Evolutionary conservation across 75 land plant genomes (phyloP).

Genomic region (Pinus tabuliformis): DNA sequence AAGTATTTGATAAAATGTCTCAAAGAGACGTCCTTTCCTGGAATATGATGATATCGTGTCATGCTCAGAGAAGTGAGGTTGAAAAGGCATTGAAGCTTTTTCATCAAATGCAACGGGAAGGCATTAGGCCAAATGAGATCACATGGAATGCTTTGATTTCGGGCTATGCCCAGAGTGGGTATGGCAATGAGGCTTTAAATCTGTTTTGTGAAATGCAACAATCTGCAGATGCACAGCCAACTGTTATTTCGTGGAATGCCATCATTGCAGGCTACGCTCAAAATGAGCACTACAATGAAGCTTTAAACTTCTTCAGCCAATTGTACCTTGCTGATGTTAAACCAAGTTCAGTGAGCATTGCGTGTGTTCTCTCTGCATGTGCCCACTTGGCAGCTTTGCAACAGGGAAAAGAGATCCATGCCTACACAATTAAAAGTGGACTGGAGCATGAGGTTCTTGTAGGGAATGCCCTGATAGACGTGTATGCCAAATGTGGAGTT

Average conservation of each 20-base stretch:
- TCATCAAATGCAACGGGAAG: conserved; percentile 24
- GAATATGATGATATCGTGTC: conserved; percentile 45
- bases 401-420: background rate
- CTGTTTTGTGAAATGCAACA: background rate
- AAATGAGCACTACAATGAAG: too few species aligned
- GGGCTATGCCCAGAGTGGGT: too few species aligned
- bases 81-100: conserved; percentile 22
- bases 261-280: too few species aligned
- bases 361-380: too few species aligned
- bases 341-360: too few species aligned
- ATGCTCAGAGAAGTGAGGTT: conserved; percentile 15
- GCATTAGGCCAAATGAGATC: background rate
- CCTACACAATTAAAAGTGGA: background rate
- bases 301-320: too few species aligned
- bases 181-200: too few species aligned
- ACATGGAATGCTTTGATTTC: too few species aligned
- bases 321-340: too few species aligned
- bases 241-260: too few species aligned
- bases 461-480: background rate
- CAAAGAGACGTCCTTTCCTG: conserved; percentile 39
- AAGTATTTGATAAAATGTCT: conserved; percentile 31
- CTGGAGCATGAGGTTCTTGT: background rate
- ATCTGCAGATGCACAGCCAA: conserved; percentile 15
- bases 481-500: conserved; percentile 27
- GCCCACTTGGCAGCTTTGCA: background rate